Base-by-base conservation (phyloP, 1,139 yeast species). In the Geotrichum klebahnii region DNA sequence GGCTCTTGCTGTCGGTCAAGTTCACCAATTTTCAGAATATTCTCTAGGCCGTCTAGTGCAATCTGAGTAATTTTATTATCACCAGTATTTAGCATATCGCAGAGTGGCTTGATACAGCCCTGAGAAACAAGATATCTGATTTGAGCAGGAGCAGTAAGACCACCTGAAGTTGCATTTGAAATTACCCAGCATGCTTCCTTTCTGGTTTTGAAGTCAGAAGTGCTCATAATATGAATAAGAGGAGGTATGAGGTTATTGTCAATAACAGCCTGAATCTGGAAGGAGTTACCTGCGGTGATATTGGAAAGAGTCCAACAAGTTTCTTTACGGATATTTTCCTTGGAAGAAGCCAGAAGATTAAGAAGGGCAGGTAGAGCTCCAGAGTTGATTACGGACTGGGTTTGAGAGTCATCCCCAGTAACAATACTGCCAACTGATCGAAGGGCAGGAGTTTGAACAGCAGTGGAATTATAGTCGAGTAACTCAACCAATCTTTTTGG, bases 161-260 rank as follows among this genome's bases (percentile, higher is more conserved):
- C 97, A 61, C 97, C 97, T 14, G 96, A 85, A n/a, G 96, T 86
- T 35, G 98, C 98, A 67, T 92, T 92, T 31, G 97, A 89, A 60
- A 92, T 85, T 31, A 97, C 98, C 98, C 98, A 92, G 75, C 98
- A 90, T 8, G 98, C 98, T 73, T 92, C 98, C 71, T 92, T 92
- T 68, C 88, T 86, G 39, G 97, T 92, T 74, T 88, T 89, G 75
- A 88, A 90, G 65, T 92, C 98, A 56, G 95, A 97, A 52, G 79
- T 77, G 42, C 77, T 71, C 66, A 92, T 77, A 61, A 92, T 75
- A 67, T 89, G 82, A 63, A 92, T 83, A 57, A 94, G 81, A 56
- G 92, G 96, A 42, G 98, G 98, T 59, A 92, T 82, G 67, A 92
- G 77, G 72, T 92, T 92, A 56, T 94, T 84, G 67, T 90, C 96